phyloP scores from a whole-genome alignment of 768 basidiomycete genomes.

The Coprinopsis strossmayeri region DNA sequence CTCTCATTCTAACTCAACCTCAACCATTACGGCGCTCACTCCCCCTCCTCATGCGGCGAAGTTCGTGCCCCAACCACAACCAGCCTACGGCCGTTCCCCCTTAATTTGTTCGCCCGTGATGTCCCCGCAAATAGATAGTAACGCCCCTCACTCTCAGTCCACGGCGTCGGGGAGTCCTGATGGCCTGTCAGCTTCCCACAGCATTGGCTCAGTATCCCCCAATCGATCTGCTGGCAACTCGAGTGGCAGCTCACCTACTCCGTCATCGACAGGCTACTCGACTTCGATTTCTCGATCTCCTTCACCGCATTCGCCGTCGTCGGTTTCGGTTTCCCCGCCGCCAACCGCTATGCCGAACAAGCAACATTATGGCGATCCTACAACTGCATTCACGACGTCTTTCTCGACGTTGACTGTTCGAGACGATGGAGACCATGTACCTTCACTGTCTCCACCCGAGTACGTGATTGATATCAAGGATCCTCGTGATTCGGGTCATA shows the following conservation, averaged over 20 bases:
- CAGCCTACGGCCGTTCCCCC: constrained; percentile 6
- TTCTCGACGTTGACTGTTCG: too few species aligned
- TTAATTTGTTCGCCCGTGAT: neutral
- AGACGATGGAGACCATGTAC: too few species aligned
- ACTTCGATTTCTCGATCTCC: constrained; percentile 47
- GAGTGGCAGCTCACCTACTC: constrained; percentile 48
- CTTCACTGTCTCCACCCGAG: too few species aligned
- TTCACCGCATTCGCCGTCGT: constrained; percentile 28
- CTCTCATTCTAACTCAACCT: constrained; percentile 42
- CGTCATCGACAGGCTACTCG: constrained; percentile 52
- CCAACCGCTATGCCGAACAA: constrained; percentile 24
- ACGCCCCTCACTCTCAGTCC: neutral
- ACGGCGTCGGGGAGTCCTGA: constrained; percentile 4
- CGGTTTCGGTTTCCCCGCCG: constrained; percentile 17
- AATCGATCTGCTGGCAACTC: constrained; percentile 28
- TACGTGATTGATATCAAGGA: too few species aligned
- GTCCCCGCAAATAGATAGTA: neutral
- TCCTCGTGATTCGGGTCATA: too few species aligned
- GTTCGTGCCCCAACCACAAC: constrained; percentile 13
- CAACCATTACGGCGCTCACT: constrained; percentile 28
- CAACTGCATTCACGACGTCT: too few species aligned
- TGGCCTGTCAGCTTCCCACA: neutral
- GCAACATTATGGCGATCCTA: neutral
- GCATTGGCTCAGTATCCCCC: constrained; percentile 19
- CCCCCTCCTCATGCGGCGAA: constrained; percentile 20